A percentile compares a stretch with the other conserved stretches of the same genome.
Conservation (phyloP, 139 green algal genomes). For the Micractinium conductrix region DNA sequence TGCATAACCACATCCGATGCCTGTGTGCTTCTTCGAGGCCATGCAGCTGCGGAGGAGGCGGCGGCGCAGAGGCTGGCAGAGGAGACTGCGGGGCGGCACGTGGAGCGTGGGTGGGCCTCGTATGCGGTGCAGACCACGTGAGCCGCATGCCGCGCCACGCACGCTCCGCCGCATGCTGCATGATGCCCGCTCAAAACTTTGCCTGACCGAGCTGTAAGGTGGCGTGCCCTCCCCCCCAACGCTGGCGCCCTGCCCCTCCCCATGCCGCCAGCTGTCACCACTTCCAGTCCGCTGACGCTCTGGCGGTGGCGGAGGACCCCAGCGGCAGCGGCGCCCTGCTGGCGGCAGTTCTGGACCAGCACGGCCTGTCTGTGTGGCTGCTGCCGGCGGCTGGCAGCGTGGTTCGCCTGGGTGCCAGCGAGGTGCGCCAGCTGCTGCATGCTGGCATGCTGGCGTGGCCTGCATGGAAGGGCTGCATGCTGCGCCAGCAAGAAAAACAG, state of each 20-base stretch:
- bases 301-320: background rate
- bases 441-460: too few species aligned
- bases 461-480: too few species aligned
- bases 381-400: background rate
- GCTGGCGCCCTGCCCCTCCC: background rate
- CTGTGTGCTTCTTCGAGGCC: too few species aligned
- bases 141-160: background rate
- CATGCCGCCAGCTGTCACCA: slow-evolving; percentile 1
- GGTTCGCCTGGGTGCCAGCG: background rate
- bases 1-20: too few species aligned
- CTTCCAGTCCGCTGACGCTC: slow-evolving; percentile 32
- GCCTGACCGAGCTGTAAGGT: too few species aligned
- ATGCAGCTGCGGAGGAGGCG: background rate
- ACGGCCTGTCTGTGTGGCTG: slow-evolving; percentile 18
- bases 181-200: too few species aligned
- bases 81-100: background rate
- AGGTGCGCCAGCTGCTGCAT: too few species aligned
- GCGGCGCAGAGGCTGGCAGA: background rate
- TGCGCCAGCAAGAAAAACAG: too few species aligned
- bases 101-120: background rate
- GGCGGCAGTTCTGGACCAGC: background rate
- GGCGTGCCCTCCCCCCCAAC: too few species aligned
- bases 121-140: slow-evolving; percentile 15
- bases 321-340: background rate
- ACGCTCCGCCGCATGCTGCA: too few species aligned